phyloP scores from a whole-genome alignment of 2,329 filamentous ascomycete species.

The Aspergillus sp. region DNA sequence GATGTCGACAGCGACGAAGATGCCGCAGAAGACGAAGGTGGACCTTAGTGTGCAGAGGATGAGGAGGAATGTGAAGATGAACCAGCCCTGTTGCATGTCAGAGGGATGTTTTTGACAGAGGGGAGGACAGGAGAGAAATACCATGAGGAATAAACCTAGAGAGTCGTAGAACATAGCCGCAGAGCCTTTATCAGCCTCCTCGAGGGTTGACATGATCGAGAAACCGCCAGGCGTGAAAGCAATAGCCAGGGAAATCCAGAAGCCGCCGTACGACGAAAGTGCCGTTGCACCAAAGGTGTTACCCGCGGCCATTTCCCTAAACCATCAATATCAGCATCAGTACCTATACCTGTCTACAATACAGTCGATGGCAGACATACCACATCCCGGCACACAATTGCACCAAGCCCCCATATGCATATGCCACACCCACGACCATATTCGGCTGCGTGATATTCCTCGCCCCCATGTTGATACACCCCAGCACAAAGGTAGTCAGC shows the following conservation, averaged over 20 bases:
- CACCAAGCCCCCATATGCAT: constrained; percentile 64
- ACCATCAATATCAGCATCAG: neutral
- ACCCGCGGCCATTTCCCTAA: constrained; percentile 67
- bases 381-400: constrained; percentile 75
- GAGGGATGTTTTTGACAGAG: neutral
- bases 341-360: neutral
- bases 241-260: constrained; percentile 68
- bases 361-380: constrained; percentile 36
- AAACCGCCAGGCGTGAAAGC: constrained; percentile 58
- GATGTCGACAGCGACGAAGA: constrained; percentile 67
- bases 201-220: constrained; percentile 46
- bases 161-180: constrained; percentile 46
- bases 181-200: constrained; percentile 15
- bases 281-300: constrained; percentile 75
- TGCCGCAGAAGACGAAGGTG: constrained; percentile 63
- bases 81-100: constrained; percentile 50
- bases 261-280: constrained; percentile 67
- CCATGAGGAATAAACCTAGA: constrained; percentile 61
- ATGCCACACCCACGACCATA: constrained; percentile 58
- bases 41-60: constrained; percentile 64
- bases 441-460: constrained; percentile 51
- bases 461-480: constrained; percentile 59
- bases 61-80: constrained; percentile 68
- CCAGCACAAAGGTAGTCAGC: constrained; percentile 67
- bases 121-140: constrained; percentile 15